Conservation (phyloP, 1,139 yeast genomes). For the Lodderomyces metapsilosis region DNA sequence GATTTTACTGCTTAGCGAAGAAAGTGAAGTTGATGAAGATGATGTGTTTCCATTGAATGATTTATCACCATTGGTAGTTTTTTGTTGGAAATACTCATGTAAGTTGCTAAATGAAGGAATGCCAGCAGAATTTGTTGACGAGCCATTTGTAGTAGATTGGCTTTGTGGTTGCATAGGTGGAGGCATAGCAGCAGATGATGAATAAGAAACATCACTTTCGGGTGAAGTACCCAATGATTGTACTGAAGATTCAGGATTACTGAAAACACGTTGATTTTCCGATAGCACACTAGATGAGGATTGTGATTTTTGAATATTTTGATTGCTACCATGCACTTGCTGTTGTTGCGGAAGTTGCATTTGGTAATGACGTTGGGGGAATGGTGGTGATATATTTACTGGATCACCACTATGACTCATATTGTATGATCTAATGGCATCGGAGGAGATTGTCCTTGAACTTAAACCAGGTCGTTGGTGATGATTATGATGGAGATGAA, state of each 20-base stretch:
- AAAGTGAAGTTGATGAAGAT: constrained; percentile 25
- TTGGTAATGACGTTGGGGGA: constrained; percentile 6
- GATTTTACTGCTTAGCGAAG: constrained; percentile 26
- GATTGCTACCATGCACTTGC: not conserved
- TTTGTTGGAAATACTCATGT: constrained; percentile 31
- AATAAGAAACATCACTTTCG: constrained; percentile 16
- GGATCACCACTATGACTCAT: constrained; percentile 2
- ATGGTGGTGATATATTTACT: constrained; percentile 9
- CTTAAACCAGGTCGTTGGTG: constrained; percentile 8
- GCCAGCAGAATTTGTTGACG: not conserved
- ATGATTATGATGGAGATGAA: not conserved
- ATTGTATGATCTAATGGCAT: constrained; percentile 13
- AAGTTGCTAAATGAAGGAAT: constrained; percentile 28
- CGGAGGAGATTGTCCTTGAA: constrained; percentile 13
- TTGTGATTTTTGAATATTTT: constrained; percentile 12
- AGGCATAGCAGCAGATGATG: constrained; percentile 5
- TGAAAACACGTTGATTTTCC: constrained; percentile 18
- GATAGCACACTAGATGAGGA: constrained; percentile 14
- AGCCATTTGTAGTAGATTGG: not conserved
- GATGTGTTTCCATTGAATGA: constrained; percentile 15
- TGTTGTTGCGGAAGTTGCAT: constrained; percentile 1
- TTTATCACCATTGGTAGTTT: constrained; percentile 16
- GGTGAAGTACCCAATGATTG: constrained; percentile 38
- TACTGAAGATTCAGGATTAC: constrained; percentile 20
- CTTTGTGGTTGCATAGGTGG: constrained; percentile 6